Evolutionary conservation across 495 filamentous ascomycete genomes (phyloP).

Genomic region (Thermothielavioides terrestris): DNA sequence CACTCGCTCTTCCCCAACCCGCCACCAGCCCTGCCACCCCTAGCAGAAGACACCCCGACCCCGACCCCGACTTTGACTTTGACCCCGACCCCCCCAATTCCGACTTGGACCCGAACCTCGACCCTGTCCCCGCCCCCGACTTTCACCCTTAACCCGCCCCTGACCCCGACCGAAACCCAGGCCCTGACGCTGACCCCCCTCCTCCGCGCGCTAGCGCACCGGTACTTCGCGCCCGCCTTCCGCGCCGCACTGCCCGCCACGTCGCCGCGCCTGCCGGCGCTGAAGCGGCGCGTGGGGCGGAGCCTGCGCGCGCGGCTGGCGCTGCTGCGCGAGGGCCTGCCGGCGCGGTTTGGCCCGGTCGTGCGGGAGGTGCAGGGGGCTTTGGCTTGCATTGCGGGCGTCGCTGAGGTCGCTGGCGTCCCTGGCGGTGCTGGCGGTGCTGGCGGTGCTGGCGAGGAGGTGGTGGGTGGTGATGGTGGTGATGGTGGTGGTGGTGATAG

Average conservation of each 20-base stretch:
- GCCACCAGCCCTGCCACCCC: too few species aligned
- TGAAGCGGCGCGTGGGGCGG: conserved; percentile 24
- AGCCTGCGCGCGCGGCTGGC: conserved; percentile 32
- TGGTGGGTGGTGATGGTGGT: conserved; percentile 25
- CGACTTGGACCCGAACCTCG: too few species aligned
- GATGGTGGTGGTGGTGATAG: conserved; percentile 31
- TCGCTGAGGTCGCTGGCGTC: too few species aligned
- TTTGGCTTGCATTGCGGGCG: too few species aligned
- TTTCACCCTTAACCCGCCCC: too few species aligned
- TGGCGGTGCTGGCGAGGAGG: too few species aligned
- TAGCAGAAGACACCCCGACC: background rate
- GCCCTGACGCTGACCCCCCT: too few species aligned
- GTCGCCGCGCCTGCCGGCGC: too few species aligned
- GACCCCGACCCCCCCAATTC: background rate
- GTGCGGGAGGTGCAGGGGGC: conserved; percentile 25
- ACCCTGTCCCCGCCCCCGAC: too few species aligned
- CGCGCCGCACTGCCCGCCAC: background rate
- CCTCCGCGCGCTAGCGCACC: background rate
- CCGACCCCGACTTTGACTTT: too few species aligned
- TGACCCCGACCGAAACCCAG: background rate
- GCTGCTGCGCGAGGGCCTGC: conserved; percentile 29
- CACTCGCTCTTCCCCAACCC: background rate
- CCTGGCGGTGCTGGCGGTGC: too few species aligned
- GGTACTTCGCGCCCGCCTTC: background rate
- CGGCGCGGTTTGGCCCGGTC: conserved; percentile 26